A percentile compares a stretch with the other conserved stretches of the same genome.
These are phyloP conservation scores for Aspergillus unguis DNA, from an alignment of 2,329 filamentous ascomycete genomes.

Conservation along the genomic window DNA sequence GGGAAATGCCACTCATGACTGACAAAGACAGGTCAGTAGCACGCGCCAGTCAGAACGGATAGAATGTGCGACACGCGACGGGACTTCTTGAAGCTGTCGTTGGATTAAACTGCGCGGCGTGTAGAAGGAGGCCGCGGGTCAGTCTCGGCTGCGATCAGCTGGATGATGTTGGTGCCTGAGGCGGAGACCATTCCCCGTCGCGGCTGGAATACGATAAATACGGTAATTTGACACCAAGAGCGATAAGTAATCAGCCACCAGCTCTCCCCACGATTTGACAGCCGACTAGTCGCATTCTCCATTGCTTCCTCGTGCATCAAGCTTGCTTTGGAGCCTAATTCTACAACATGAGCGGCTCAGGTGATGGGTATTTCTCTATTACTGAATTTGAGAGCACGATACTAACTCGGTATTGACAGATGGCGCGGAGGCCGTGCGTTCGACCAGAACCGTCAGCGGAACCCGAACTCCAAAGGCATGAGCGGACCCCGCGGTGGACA, in stretches of 20 bases:
- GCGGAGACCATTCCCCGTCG: background rate
- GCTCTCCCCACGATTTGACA: slow-evolving; percentile 2
- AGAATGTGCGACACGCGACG: background rate
- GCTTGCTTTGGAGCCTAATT: slow-evolving; percentile 6
- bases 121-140: slow-evolving; percentile 10
- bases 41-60: slow-evolving; percentile 1
- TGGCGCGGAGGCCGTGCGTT: slow-evolving; percentile 40
- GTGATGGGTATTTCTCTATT: slow-evolving; percentile 30
- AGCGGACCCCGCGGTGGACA: slow-evolving; percentile 31
- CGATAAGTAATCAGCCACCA: background rate
- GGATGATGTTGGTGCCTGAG: slow-evolving; percentile 2
- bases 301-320: slow-evolving; percentile 5
- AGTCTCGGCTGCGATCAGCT: slow-evolving; percentile 9
- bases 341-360: slow-evolving; percentile 25
- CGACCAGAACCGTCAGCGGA: slow-evolving; percentile 38
- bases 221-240: background rate
- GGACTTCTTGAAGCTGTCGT: slow-evolving; percentile 2
- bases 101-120: slow-evolving; percentile 5
- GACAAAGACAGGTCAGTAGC: background rate
- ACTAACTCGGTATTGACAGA: slow-evolving; percentile 31
- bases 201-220: background rate
- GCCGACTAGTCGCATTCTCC: slow-evolving; percentile 8
- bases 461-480: slow-evolving; percentile 31
- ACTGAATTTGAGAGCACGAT: background rate
- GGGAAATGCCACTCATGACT: slow-evolving; percentile 16